Base-by-base conservation (phyloP, 2,329 filamentous ascomycete species). In the Emericellopsis cladophorae region DNA sequence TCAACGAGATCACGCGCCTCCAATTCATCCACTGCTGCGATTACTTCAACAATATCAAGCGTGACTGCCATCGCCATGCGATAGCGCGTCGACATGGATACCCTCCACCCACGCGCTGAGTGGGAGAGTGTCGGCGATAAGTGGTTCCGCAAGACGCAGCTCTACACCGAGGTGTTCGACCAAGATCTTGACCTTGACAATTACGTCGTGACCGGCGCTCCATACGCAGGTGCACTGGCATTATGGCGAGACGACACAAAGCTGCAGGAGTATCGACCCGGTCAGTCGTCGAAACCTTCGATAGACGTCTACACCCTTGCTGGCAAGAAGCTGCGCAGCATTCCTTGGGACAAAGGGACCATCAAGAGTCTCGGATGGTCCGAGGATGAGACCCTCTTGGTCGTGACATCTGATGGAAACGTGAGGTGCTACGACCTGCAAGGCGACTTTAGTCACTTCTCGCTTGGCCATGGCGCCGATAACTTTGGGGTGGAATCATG, bases 261-360 rank as follows among this genome's bases (percentile, higher is more conserved):
- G 59, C 68, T 95, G 29, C 76, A 88, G 48, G 76, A 83, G 23
- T 89, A 87, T 58, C 78, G 84, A 47, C 79, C 81, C 39, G 70
- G 79, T 3, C 77, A 81, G 52, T 69, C 79, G 14, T 68, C 78
- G 14, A 94, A 89, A 62, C 80, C 87, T 16, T 84, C 79, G 51
- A 94, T 98, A 63, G 88, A 95, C 57, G 79, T 98, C 41, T 95
- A 95, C 68, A 95, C 85, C 56, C 90, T 83, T 59, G 82, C 92
- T 10, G 92, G 92, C 41, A 92, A 88, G 66, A 76, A 87, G 43
- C 81, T 98, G 46, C 81, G 82, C 52, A 79, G 77, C 55, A 87
- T 95, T 49, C 76, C 83, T 57, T 96, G 90, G 89, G 90, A 96
- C 52, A 86, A 89, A 62, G 86, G 86, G 36, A 69, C 79, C 4